Conservation (phyloP, 2,329 filamentous ascomycete genomes). For the Ustulina deusta region DNA sequence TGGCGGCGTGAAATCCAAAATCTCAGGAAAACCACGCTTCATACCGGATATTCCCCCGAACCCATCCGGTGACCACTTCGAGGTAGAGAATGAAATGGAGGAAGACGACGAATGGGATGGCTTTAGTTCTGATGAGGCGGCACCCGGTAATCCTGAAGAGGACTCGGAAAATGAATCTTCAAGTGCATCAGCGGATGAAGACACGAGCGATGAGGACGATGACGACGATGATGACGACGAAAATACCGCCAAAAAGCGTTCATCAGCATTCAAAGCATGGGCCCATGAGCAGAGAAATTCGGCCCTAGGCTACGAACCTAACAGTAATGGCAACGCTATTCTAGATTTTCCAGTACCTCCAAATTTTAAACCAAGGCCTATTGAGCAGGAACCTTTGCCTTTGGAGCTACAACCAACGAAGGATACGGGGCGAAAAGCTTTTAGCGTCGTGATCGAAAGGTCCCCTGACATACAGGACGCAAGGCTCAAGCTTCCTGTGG, state of each 20-base stretch:
- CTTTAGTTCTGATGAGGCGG: constrained; percentile 64
- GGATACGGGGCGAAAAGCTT: constrained; percentile 76
- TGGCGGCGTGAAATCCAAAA: constrained; percentile 69
- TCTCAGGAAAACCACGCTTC: constrained; percentile 57
- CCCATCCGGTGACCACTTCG: constrained; percentile 46
- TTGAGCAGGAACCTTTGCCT: constrained; percentile 78
- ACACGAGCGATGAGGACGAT: constrained; percentile 47
- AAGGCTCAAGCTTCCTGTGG: constrained; percentile 85
- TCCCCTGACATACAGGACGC: constrained; percentile 80
- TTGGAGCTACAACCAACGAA: constrained; percentile 72
- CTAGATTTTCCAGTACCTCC: constrained; percentile 67
- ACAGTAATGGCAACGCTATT: constrained; percentile 56
- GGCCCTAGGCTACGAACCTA: constrained; percentile 74
- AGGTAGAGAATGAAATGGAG: constrained; percentile 28
- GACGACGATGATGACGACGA: constrained; percentile 50
- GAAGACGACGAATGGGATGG: constrained; percentile 69
- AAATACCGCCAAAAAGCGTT: constrained; percentile 54
- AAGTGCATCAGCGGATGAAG: constrained; percentile 45
- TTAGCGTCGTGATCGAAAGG: constrained; percentile 78
- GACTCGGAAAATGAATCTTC: constrained; percentile 49
- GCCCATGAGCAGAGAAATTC: constrained; percentile 88
- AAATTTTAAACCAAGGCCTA: constrained; percentile 74
- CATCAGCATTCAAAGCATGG: constrained; percentile 91
- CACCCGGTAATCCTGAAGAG: constrained; percentile 45
- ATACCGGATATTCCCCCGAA: constrained; percentile 13